phyloP scores from a whole-genome alignment of 2,329 filamentous ascomycete species.

The Talaromyces atroroseus region DNA sequence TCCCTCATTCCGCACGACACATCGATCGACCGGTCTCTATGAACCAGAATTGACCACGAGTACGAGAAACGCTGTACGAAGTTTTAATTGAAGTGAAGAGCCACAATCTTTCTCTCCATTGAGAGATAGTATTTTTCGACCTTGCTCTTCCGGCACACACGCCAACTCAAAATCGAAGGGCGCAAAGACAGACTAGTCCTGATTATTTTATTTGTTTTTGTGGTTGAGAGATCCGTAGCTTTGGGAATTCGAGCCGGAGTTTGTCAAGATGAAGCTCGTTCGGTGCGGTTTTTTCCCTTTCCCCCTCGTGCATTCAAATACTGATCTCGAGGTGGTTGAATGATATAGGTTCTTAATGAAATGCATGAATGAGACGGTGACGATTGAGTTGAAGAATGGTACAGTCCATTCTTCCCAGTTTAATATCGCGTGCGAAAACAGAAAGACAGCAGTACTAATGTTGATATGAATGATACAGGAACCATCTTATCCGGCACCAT shows the following conservation, averaged over 20 bases:
- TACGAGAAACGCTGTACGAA: neutral
- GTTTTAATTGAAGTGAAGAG: neutral
- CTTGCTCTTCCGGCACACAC: neutral
- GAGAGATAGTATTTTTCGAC: too few species aligned
- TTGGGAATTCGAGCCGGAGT: neutral
- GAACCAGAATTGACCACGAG: neutral
- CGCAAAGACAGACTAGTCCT: neutral
- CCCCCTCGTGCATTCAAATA: neutral
- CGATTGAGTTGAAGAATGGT: slow-evolving; percentile 98
- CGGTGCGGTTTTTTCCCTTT: slow-evolving; percentile 57
- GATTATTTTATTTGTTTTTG: neutral
- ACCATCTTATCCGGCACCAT: slow-evolving; percentile 97
- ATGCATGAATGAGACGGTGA: slow-evolving; percentile 97
- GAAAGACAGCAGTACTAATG: neutral
- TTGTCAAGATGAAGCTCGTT: slow-evolving; percentile 68
- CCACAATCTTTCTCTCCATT: neutral
- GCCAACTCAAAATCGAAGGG: neutral
- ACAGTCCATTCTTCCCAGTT: slow-evolving; percentile 25
- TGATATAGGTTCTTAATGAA: slow-evolving; percentile 89
- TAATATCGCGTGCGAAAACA: neutral
- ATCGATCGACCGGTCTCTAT: neutral
- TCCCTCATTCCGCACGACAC: neutral
- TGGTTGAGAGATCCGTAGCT: neutral
- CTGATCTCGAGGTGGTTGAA: slow-evolving; percentile 9
- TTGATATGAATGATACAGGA: slow-evolving; percentile 47